Percentiles rank a stretch among this genome's conserved stretches.
Conservation (phyloP, 768 basidiomycete species). For the Hygrophoropsis aurantiaca region DNA sequence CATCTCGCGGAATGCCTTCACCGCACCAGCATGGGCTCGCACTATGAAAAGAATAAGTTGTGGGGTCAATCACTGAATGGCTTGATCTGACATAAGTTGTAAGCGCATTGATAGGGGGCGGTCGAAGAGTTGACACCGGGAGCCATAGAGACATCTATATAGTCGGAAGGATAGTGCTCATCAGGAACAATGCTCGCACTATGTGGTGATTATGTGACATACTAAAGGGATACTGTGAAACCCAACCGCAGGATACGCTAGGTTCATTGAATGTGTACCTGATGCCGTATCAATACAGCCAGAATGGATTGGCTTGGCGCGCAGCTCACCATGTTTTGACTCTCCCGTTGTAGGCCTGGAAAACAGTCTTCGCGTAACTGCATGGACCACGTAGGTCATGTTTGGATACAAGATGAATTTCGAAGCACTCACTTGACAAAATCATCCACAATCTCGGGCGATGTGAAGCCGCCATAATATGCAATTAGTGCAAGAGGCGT, state of each 20-base stretch:
- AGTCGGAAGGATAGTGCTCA: background rate
- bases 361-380: slow-evolving; percentile 50
- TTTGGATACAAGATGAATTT: background rate
- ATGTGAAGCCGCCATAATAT: slow-evolving; percentile 51
- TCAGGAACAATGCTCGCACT: no score
- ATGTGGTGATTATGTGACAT: slow-evolving; percentile 4
- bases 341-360: slow-evolving; percentile 46
- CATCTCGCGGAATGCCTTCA: slow-evolving; percentile 49
- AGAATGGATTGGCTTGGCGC: background rate
- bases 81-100: slow-evolving; percentile 38
- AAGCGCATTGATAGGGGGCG: slow-evolving; percentile 45
- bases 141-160: slow-evolving; percentile 38
- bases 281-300: background rate
- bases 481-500: slow-evolving; percentile 45
- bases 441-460: slow-evolving; percentile 45
- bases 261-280: slow-evolving; percentile 58
- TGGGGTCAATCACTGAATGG: background rate
- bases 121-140: slow-evolving; percentile 42
- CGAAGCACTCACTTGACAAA: slow-evolving; percentile 40
- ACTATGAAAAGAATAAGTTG: slow-evolving; percentile 25
- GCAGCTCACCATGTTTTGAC: slow-evolving; percentile 44
- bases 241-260: slow-evolving; percentile 39
- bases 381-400: background rate
- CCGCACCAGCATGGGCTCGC: slow-evolving; percentile 50
- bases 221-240: slow-evolving; percentile 44